Base-by-base conservation (phyloP, 345 rosid genomes). In the Eutrema heterophyllum region DNA sequence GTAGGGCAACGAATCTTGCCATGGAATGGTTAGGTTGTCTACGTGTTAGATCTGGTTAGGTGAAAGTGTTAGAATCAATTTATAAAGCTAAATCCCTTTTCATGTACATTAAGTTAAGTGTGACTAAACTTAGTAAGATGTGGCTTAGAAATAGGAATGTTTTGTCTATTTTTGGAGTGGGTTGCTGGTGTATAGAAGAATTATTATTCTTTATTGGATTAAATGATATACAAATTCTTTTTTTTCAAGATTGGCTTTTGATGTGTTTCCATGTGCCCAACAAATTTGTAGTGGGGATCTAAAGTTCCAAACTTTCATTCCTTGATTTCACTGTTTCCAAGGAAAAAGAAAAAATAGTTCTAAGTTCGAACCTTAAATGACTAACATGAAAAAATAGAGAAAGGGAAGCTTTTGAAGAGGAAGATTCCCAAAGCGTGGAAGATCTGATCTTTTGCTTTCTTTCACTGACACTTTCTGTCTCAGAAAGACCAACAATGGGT, bases 401-500 rank as follows among this genome's bases (percentile, higher is more conserved):
- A 67, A 57, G 29, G 14, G 35, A 67, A 67, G 55, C 45, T 30
- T 74, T 58, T 75, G 46, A 50, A 53, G 30, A 40, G 45, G 36
- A 50, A 29, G 64, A 74, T 74, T 62, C 30, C 14, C 9, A 60
- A 59, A 68, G 64, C 57, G 24, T 43, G 33, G 40, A 74, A 68
- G 73, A 45, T 75, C 50, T 75, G 29, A 68, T 68, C 65, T 66
- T 27, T 63, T 3, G 4, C 41, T 45, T 54, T 44, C 3, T 65
- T 26, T 38, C 45, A 62, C 59, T 13, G 26, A 41, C 29, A 52
- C 45, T 75, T 67, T 45, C 60, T 27, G 24, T 64, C 70, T 45
- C 33, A 46, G 39, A 57, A 58, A 39, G 53, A 70, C 45, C 9
- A 63, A 63, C 12, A 63, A 70, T 70, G 80, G 80, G 80, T 76